A percentile compares a stretch with the other conserved stretches of the same genome.
phyloP scores from a whole-genome alignment of 2,329 filamentous ascomycete species.

The Pseudocercospora fijiensis region DNA sequence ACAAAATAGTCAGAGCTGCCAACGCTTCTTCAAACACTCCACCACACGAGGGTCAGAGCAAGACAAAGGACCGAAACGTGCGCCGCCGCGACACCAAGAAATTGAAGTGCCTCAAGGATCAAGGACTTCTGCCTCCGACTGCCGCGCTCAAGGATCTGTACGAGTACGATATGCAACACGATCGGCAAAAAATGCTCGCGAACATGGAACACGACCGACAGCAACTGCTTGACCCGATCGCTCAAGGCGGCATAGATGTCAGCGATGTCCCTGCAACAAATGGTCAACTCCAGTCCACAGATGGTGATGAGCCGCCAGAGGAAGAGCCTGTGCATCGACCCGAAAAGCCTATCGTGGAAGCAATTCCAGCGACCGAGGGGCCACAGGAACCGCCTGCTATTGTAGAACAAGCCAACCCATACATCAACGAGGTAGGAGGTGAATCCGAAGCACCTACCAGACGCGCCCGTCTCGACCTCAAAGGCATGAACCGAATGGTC shows the following conservation, averaged over 20 bases:
- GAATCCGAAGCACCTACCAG: constrained; percentile 25
- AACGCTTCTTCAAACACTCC: neutral
- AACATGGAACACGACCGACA: constrained; percentile 18
- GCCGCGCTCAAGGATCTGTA: constrained; percentile 54
- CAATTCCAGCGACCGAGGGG: constrained; percentile 16
- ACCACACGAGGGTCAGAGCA: constrained; percentile 4
- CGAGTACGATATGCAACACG: constrained; percentile 12
- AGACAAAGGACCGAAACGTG: constrained; percentile 43
- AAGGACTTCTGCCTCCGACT: constrained; percentile 52
- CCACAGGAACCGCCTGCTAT: constrained; percentile 24
- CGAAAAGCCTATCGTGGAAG: neutral
- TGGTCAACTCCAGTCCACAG: neutral
- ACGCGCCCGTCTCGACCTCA: constrained; percentile 54
- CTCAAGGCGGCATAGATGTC: constrained; percentile 20
- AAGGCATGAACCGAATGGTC: constrained; percentile 65
- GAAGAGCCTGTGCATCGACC: constrained; percentile 3
- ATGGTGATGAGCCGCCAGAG: constrained; percentile 17
- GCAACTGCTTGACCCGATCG: constrained; percentile 21
- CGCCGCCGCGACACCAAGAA: constrained; percentile 53
- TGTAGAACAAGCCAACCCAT: neutral
- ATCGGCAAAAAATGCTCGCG: constrained; percentile 16
- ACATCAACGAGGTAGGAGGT: neutral
- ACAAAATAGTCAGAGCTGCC: neutral
- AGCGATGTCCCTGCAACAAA: neutral
- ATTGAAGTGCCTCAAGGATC: constrained; percentile 54